Conservation (phyloP, 441 rosid genomes). For the Adansonia rubrostipa region DNA sequence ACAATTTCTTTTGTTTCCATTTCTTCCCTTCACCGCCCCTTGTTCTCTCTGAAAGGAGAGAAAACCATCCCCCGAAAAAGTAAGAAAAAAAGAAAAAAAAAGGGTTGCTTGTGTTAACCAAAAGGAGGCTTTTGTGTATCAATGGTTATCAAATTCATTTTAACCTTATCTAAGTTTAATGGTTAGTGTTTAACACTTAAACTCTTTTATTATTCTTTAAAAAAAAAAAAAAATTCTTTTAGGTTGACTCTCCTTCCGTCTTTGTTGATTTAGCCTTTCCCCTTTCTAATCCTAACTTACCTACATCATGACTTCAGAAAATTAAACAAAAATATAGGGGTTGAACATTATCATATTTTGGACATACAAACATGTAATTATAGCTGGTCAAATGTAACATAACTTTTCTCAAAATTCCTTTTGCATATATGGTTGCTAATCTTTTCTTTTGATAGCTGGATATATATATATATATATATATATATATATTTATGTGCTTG, state of each 20-base stretch:
- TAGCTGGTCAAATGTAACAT: background rate
- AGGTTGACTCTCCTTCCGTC: background rate
- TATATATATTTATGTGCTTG: constrained; percentile 4
- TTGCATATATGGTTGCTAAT: background rate
- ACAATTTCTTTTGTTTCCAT: background rate
- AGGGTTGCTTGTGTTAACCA: no score
- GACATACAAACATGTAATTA: background rate
- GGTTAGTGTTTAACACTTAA: constrained; percentile 20
- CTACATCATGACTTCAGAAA: background rate
- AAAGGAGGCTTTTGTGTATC: background rate
- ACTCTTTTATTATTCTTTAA: background rate
- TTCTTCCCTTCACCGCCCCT: background rate
- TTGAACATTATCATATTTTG: background rate
- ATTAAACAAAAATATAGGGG: background rate
- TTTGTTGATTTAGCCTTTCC: constrained; percentile 8
- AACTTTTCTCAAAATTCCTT: background rate
- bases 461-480: no score
- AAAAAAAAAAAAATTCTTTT: background rate
- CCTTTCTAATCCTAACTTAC: background rate
- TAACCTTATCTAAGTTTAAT: constrained; percentile 22
- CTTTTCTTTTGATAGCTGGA: background rate
- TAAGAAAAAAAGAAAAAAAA: background rate
- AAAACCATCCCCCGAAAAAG: background rate
- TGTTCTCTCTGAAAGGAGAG: background rate
- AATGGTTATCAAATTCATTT: background rate